Conservation (phyloP, 768 basidiomycete genomes). For the Suillus placidus region DNA sequence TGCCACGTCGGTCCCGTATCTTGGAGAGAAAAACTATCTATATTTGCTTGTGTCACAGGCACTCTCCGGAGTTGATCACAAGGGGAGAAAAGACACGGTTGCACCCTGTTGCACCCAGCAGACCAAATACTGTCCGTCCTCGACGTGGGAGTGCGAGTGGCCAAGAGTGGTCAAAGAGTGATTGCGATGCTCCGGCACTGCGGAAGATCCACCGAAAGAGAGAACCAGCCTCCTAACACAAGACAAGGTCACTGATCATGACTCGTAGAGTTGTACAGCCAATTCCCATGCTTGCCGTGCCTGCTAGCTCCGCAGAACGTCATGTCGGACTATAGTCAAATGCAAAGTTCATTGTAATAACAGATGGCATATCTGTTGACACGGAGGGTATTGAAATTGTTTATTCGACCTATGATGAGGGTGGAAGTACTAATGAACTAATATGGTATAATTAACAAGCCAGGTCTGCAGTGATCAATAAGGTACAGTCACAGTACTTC, state of each 20-base stretch:
- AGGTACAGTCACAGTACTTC: constrained; percentile 32
- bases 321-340: constrained; percentile 4
- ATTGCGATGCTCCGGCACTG: constrained; percentile 9
- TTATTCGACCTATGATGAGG: constrained; percentile 9
- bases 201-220: constrained; percentile 7
- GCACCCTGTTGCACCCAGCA: constrained; percentile 9
- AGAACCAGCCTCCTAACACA: constrained; percentile 5
- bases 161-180: neutral
- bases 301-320: constrained; percentile 9
- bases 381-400: constrained; percentile 5
- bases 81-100: constrained; percentile 12
- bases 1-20: constrained; percentile 20
- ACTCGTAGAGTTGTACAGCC: constrained; percentile 8
- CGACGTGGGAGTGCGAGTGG: constrained; percentile 17
- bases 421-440: constrained; percentile 25
- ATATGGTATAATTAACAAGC: constrained; percentile 39
- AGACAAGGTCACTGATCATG: neutral
- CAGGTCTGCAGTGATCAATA: constrained; percentile 27
- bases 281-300: constrained; percentile 16
- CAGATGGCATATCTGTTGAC: constrained; percentile 5
- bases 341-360: neutral
- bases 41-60: constrained; percentile 1
- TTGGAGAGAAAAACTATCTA: neutral
- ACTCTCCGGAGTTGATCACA: constrained; percentile 12
- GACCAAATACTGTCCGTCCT: constrained; percentile 14